These are phyloP conservation scores for Diaporthe citriasiana DNA, from an alignment of 2,329 filamentous ascomycete genomes.

Conservation along the genomic window DNA sequence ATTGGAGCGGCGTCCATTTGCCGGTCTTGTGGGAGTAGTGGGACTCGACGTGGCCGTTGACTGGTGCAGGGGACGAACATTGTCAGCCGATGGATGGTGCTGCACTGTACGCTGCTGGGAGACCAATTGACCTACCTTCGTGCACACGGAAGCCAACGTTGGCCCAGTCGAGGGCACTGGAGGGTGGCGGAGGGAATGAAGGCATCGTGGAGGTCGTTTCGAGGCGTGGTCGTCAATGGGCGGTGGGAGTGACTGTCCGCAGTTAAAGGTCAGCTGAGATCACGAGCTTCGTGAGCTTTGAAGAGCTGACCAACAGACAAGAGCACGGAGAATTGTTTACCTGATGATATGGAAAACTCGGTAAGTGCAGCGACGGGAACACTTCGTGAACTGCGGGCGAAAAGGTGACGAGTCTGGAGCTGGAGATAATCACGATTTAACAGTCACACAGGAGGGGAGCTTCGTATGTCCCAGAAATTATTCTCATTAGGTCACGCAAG, in stretches of 20 bases:
- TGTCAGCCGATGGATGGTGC: background rate
- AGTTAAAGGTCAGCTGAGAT: background rate
- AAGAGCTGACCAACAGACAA: background rate
- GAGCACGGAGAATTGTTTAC: background rate
- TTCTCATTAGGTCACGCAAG: background rate
- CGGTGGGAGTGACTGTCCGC: background rate
- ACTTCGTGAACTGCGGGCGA: background rate
- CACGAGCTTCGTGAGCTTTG: background rate
- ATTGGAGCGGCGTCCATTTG: conserved; percentile 82
- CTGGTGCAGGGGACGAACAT: conserved; percentile 58
- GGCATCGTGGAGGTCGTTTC: conserved; percentile 55
- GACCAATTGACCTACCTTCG: conserved; percentile 74
- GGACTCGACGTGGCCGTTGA: conserved; percentile 95
- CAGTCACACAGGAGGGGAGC: background rate
- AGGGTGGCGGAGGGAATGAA: conserved; percentile 81
- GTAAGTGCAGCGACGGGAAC: background rate
- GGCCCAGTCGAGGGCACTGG: conserved; percentile 90
- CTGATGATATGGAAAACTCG: background rate
- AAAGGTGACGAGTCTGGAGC: background rate
- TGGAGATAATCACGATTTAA: background rate
- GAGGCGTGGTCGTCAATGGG: background rate
- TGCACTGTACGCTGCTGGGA: background rate
- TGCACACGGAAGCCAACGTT: conserved; percentile 94
- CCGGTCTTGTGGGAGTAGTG: conserved; percentile 82
- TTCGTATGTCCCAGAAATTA: background rate